A percentile compares a stretch with the other conserved stretches of the same genome.
Conservation (phyloP, 2,329 filamentous ascomycete genomes). For the Ophiostoma quercus region DNA sequence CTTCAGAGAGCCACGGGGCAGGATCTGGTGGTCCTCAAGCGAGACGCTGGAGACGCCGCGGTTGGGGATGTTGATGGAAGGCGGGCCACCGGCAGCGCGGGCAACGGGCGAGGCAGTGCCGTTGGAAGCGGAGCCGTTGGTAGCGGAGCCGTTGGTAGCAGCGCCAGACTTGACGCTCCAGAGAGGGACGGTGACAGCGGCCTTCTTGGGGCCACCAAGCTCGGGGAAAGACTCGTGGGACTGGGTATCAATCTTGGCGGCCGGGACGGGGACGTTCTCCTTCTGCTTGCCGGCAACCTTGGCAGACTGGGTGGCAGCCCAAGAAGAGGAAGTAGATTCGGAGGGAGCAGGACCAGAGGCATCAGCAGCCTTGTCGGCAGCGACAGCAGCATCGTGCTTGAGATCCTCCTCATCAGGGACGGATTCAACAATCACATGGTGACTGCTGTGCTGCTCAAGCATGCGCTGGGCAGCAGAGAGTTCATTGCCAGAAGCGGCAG, state of each 20-base stretch:
- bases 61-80: constrained; percentile 71
- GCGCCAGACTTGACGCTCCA: constrained; percentile 37
- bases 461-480: constrained; percentile 57
- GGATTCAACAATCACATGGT: constrained; percentile 71
- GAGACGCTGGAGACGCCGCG: constrained; percentile 72
- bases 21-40: constrained; percentile 69
- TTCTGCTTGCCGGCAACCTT: constrained; percentile 49
- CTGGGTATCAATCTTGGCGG: constrained; percentile 64
- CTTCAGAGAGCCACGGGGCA: constrained; percentile 71
- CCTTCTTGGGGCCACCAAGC: constrained; percentile 67
- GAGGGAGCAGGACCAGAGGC: constrained; percentile 45
- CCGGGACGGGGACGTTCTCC: constrained; percentile 41
- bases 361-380: constrained; percentile 39
- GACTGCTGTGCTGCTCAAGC: constrained; percentile 57
- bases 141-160: constrained; percentile 38
- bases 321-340: constrained; percentile 39
- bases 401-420: constrained; percentile 72
- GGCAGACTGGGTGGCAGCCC: constrained; percentile 48
- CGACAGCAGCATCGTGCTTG: constrained; percentile 39
- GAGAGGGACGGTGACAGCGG: constrained; percentile 40
- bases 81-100: constrained; percentile 40
- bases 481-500: constrained; percentile 39
- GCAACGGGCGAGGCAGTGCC: constrained; percentile 38
- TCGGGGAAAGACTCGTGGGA: constrained; percentile 94
- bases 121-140: constrained; percentile 53